Conservation (phyloP, 2,329 filamentous ascomycete genomes). For the Talaromyces sp. region DNA sequence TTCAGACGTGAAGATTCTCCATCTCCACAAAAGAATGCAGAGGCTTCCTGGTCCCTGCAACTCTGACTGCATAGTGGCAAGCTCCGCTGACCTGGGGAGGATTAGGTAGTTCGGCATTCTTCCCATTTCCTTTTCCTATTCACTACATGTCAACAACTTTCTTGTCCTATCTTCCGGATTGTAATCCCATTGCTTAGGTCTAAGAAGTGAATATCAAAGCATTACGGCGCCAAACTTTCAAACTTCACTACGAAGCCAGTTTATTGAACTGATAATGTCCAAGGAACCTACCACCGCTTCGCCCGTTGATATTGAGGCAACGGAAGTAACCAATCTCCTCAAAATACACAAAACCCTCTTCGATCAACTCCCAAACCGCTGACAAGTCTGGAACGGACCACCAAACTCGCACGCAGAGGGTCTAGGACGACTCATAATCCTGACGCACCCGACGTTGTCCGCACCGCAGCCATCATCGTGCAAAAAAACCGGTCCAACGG, state of each 20-base stretch:
- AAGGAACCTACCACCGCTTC: not conserved
- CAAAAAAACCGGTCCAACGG: conserved; percentile 49
- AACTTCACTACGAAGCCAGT: not conserved
- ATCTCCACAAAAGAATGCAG: not conserved
- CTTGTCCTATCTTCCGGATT: not conserved
- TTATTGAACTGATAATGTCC: not conserved
- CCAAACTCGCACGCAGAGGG: conserved; percentile 49
- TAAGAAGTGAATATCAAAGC: not conserved
- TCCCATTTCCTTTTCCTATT: no score
- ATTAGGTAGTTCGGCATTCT: no score
- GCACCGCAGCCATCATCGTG: conserved; percentile 45
- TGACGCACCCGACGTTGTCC: conserved; percentile 51
- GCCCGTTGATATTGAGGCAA: not conserved
- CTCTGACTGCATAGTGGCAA: no score
- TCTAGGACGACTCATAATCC: conserved; percentile 46
- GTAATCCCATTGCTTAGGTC: not conserved
- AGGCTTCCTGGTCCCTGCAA: not conserved
- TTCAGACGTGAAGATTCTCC: no score
- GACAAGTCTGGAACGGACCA: conserved; percentile 44
- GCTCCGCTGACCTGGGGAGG: not conserved
- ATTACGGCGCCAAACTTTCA: not conserved
- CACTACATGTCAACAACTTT: not conserved
- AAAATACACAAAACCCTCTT: conserved; percentile 28
- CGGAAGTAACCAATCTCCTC: not conserved
- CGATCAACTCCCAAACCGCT: conserved; percentile 46